These are phyloP conservation scores for Gaeumannomyces tritici DNA, from an alignment of 2,329 filamentous ascomycete species.

Conservation along the genomic window DNA sequence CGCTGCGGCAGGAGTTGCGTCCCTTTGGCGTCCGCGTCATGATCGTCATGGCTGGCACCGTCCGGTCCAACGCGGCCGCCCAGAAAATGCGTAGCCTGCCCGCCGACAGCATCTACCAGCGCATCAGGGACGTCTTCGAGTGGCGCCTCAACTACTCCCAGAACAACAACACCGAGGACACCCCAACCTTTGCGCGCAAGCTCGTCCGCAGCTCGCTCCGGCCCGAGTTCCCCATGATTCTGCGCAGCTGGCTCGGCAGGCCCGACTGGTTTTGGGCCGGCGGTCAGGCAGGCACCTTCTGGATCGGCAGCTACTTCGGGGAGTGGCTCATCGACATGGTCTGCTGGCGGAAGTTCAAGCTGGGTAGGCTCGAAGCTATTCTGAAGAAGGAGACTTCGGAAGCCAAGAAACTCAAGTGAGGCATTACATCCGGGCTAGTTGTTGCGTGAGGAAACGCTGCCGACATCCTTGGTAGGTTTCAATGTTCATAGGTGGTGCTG, in stretches of 20 bases:
- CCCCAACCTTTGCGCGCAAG: conserved; percentile 30
- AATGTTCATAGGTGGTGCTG: neutral
- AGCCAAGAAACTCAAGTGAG: conserved; percentile 11
- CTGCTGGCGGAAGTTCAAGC: conserved; percentile 23
- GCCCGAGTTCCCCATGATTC: conserved; percentile 17
- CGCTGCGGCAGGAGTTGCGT: conserved; percentile 41
- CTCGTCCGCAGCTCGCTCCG: conserved; percentile 32
- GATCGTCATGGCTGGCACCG: conserved; percentile 41
- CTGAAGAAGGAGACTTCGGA: conserved; percentile 14
- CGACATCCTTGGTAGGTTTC: neutral
- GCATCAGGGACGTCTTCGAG: conserved; percentile 34
- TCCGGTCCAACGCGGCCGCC: conserved; percentile 38
- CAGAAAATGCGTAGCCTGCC: conserved; percentile 31
- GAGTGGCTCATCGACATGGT: conserved; percentile 26
- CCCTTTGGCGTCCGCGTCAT: conserved; percentile 48
- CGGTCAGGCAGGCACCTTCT: conserved; percentile 19
- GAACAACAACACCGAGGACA: conserved; percentile 32
- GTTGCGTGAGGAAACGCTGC: neutral
- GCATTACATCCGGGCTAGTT: neutral
- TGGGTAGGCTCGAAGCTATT: conserved; percentile 20
- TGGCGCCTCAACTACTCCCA: conserved; percentile 37
- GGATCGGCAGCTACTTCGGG: conserved; percentile 19
- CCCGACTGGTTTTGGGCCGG: conserved; percentile 33
- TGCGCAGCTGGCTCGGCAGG: conserved; percentile 26
- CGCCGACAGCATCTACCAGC: conserved; percentile 34